phyloP scores from a whole-genome alignment of 2,329 filamentous ascomycete genomes.

The Zelopaecilomyces penicillatus region DNA sequence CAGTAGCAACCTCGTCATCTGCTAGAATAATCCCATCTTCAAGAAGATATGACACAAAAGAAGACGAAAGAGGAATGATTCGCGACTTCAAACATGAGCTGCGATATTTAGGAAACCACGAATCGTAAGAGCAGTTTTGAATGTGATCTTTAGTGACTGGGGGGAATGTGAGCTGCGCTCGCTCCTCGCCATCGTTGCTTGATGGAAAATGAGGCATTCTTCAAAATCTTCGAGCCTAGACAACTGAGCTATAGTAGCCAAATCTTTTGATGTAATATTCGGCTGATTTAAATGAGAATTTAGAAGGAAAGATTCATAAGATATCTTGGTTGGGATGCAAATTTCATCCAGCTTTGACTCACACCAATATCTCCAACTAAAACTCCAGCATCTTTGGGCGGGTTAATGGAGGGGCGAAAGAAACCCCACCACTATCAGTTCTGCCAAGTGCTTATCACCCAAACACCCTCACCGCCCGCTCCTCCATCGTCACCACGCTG shows the following conservation, averaged over 20 bases:
- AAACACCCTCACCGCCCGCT: slow-evolving; percentile 15
- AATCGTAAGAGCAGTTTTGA: slow-evolving; percentile 86
- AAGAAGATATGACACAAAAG: slow-evolving; percentile 79
- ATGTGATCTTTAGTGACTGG: slow-evolving; percentile 82
- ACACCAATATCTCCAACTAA: slow-evolving; percentile 7
- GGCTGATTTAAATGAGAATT: too few relatives aligned
- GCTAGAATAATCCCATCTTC: slow-evolving; percentile 89
- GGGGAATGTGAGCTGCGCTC: slow-evolving; percentile 56
- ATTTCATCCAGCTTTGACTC: slow-evolving; percentile 6
- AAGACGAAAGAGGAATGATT: slow-evolving; percentile 65
- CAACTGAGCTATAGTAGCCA: too few relatives aligned
- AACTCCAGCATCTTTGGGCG: not conserved
- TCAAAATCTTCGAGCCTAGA: not conserved
- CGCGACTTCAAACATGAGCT: slow-evolving; percentile 76
- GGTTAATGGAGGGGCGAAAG: not conserved
- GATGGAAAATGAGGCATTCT: slow-evolving; percentile 28
- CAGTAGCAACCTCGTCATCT: slow-evolving; percentile 50
- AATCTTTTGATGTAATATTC: too few relatives aligned
- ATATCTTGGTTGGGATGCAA: too few relatives aligned
- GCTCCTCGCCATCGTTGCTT: slow-evolving; percentile 10
- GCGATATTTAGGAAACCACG: slow-evolving; percentile 82
- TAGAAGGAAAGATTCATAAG: too few relatives aligned
- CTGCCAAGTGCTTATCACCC: slow-evolving; percentile 15
- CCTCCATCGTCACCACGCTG: not conserved
- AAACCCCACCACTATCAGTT: slow-evolving; percentile 18